Evolutionary conservation across 148 eudicot genomes (phyloP), one percentile per base, ranked within the genome.

Genomic region (Rhododendron mucronatum): DNA sequence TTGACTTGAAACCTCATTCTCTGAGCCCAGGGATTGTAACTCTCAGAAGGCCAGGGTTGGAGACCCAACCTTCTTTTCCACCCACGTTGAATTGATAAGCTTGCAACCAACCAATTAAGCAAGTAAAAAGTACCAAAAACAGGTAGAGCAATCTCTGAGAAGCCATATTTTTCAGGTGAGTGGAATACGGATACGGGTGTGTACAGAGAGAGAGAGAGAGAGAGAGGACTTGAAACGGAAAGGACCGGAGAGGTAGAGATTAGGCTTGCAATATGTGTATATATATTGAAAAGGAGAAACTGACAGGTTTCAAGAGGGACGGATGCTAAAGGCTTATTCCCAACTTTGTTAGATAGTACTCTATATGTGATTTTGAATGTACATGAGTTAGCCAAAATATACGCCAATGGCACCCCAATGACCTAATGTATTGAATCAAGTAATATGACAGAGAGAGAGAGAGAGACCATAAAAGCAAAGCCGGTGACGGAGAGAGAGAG

Each of bases 401-500:
- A 44, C 3, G 47, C 47, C 7, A 45, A 45, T 7, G 47, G 47
- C 47, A 5, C 47, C 0, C 47, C 47, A 5, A 45, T 45, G 8
- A 45, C 47, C 47, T 45, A 45, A 45, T 45, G 6, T 2, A 45
- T 2, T 35, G 37, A 35, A 35, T 35, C 37, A 35, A 35, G 7
- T 45, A 7, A 45, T 45, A 45, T 45, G 0, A 45, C 0, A 45
- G 0, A 45, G 37, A 35, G 37, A 35, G 37, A 79, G 33, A 20
- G 39, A 44, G 30, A 30, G 30, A 30, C 99, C 99, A 96, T 91
- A 86, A 96, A 88, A 69, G 98, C 85, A 30, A 93, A 86, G 67
- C 98, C 96, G 69, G 96, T 82, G 87, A 94, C 95, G 11, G 90
- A 90, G n/a, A n/a, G n/a, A n/a, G n/a, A n/a, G n/a, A n/a, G n/a